Base-by-base conservation (phyloP, 441 rosid genomes). In the Erodium trifolium region DNA sequence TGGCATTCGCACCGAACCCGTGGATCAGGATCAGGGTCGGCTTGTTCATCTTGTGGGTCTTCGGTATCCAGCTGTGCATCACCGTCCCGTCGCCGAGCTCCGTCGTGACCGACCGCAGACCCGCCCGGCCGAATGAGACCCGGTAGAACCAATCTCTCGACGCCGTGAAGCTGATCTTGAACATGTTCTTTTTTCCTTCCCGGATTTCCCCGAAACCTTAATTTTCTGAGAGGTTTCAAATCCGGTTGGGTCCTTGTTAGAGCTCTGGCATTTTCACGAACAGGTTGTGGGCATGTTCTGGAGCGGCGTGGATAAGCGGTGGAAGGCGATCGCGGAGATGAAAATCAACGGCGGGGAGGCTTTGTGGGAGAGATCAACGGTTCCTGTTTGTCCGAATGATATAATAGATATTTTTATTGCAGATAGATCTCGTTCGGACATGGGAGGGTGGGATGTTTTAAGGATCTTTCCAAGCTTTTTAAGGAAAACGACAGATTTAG, bases 71-170 rank as follows among this genome's bases (percentile, higher is more conserved):
- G 60, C 77, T 70, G 16, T 75, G 73, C 73, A 75, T 70, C 13
- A 60, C 43, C 27, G 77, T 75, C 17, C 74, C 73, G 0, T 75
- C 77, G 18, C 73, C 71, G 11, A 75, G 77, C 67, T 64, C 64
- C 3, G 70, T 67, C 0, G 68, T 4, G 1, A 76, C 77, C 3
- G 89, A 82, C 2, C 85, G 86, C 29, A 89, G 84, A 43, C 89
- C 91, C 14, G 96, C 87, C 66, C 76, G 81, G 59, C 76, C 62
- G 73, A 91, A 91, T 23, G 88, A 79, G 68, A 71, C 72, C 6
- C 90, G 86, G 83, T 82, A 85, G 55, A 85, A 62, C 88, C 90
- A 84, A 68, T 91, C 93, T 0, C 90, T 72, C 27, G 86, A 85
- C 0, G 89, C 90, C 17, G 95, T 88, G 78, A 88, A 87, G 83